phyloP scores from a whole-genome alignment of 2,329 filamentous ascomycete species.

The Paracorniculantispora psalliotae region DNA sequence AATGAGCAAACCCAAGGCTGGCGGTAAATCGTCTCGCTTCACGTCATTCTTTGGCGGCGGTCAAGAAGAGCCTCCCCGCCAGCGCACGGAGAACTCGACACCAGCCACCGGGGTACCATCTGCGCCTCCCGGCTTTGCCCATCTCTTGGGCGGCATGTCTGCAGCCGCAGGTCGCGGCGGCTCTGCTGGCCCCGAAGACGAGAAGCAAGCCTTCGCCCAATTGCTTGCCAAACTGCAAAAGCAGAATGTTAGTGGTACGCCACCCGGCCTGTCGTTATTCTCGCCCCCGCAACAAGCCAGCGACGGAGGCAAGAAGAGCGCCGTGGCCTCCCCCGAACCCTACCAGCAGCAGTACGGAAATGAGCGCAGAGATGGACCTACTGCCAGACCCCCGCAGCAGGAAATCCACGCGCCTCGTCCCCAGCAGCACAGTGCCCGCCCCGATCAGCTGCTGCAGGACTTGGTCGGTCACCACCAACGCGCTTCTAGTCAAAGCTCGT shows the following conservation, averaged over 20 bases:
- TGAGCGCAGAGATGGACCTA: slow-evolving; percentile 40
- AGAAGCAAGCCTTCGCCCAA: slow-evolving; percentile 81
- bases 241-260: slow-evolving; percentile 44
- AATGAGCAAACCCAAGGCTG: slow-evolving; percentile 49
- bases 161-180: slow-evolving; percentile 17
- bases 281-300: slow-evolving; percentile 33
- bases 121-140: slow-evolving; percentile 11
- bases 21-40: slow-evolving; percentile 72
- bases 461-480: slow-evolving; percentile 56
- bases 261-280: slow-evolving; percentile 40
- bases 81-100: slow-evolving; percentile 45
- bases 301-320: slow-evolving; percentile 30
- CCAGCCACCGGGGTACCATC: slow-evolving; percentile 22
- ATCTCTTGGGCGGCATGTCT: slow-evolving; percentile 3
- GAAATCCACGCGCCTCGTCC: slow-evolving; percentile 50
- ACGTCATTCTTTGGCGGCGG: slow-evolving; percentile 65
- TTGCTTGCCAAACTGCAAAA: slow-evolving; percentile 76
- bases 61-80: slow-evolving; percentile 48
- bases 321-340: slow-evolving; percentile 42
- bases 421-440: slow-evolving; percentile 46
- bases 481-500: slow-evolving; percentile 45
- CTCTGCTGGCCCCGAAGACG: slow-evolving; percentile 46
- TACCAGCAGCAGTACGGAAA: slow-evolving; percentile 44
- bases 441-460: slow-evolving; percentile 58
- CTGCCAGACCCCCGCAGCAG: slow-evolving; percentile 38